Conservation (phyloP, 2,329 filamentous ascomycete species). For the Beauveria australis region DNA sequence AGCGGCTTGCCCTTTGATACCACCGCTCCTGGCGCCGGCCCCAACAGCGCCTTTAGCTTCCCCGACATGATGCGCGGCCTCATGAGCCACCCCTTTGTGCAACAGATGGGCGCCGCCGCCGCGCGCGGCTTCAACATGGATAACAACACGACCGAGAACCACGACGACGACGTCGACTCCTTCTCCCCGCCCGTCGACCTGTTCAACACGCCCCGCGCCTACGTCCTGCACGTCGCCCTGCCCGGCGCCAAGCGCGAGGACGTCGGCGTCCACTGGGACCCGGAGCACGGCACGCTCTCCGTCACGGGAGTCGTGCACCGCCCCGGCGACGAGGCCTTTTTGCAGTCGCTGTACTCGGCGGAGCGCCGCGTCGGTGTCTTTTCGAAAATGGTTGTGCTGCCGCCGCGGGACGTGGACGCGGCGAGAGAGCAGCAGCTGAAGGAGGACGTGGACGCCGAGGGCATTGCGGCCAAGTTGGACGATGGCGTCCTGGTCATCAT, state of each 20-base stretch:
- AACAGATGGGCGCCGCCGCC: constrained; percentile 32
- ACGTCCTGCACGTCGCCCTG: constrained; percentile 65
- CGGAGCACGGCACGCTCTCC: constrained; percentile 55
- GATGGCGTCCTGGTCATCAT: constrained; percentile 69
- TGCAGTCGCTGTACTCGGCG: constrained; percentile 53
- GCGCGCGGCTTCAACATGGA: constrained; percentile 19
- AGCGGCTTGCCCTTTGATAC: constrained; percentile 10
- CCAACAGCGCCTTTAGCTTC: constrained; percentile 28
- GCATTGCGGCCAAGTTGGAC: constrained; percentile 67
- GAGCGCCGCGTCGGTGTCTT: constrained; percentile 70
- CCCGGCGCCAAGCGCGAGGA: constrained; percentile 76
- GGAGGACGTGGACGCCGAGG: constrained; percentile 52
- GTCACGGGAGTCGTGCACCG: constrained; percentile 67
- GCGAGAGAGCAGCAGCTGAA: constrained; percentile 26
- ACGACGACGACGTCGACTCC: constrained; percentile 24
- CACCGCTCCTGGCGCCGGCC: constrained; percentile 17
- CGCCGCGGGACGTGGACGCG: constrained; percentile 32
- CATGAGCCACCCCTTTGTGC: constrained; percentile 34
- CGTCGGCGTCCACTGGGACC: constrained; percentile 67
- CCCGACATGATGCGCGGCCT: constrained; percentile 31
- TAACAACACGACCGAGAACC: constrained; percentile 8
- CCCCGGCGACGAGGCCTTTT: constrained; percentile 60
- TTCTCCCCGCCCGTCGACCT: constrained; percentile 65
- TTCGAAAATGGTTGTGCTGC: constrained; percentile 59
- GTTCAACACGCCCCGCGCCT: constrained; percentile 59